Base-by-base conservation (phyloP, 345 rosid species). In the Sisymbrium irio region DNA sequence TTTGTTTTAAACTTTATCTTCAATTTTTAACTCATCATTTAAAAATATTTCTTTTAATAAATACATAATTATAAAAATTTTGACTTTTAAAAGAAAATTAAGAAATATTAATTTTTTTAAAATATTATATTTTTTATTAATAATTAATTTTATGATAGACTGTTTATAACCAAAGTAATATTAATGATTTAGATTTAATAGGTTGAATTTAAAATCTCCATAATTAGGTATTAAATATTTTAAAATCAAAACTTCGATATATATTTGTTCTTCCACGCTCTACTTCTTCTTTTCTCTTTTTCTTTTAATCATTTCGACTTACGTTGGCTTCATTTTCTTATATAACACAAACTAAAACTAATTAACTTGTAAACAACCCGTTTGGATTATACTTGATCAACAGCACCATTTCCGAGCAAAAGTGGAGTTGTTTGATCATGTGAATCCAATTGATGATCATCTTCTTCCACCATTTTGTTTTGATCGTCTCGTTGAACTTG, bases 351-450 rank as follows among this genome's bases (percentile, higher is more conserved):
- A 28, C 51, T 76, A 69, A 22, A 61, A 25, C n/a, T n/a, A n/a
- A 6, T 3, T 33, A 60, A 49, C 3, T 25, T 61, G 35, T 17
- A 53, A 61, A 54, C 65, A 62, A 10, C 41, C 13, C 1, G 54
- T 61, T 35, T 44, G 35, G 45, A 62, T 62, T 37, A 76, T 17
- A 69, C 71, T 62, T 76, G 79, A 69, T 76, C 79, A 36, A 69
- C 46, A 55, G 62, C 75, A 69, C 44, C 56, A 51, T 75, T 76
- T 40, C 74, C 86, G 12, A 76, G 80, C 76, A 91, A 78, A 55
- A 91, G 87, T 64, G 89, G 89, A 27, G 66, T 73, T 22, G 76
- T 83, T 13, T 64, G 69, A 15, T 77, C 83, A 36, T 73, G 78
- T 12, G 81, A 63, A 67, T 68, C 57, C 57, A 72, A 65, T 13